phyloP scores from a whole-genome alignment of 2,329 filamentous ascomycete genomes.

The Delphinella strobiligena region DNA sequence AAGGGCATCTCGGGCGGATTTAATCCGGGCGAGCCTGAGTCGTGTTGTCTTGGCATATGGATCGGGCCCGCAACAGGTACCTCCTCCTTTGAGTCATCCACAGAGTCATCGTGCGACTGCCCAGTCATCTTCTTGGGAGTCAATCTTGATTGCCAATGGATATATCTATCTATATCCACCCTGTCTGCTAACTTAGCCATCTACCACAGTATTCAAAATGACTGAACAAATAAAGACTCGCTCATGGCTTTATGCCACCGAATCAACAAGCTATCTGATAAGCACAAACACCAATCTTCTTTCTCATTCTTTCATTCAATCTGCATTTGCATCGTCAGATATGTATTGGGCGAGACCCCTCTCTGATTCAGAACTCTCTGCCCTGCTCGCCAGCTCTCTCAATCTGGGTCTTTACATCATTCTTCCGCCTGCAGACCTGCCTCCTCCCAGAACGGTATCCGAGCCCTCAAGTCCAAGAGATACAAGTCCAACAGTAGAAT shows the following conservation, averaged over 20 bases:
- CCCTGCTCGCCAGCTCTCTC: conserved; percentile 16
- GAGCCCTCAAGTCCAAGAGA: conserved; percentile 15
- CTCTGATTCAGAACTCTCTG: conserved; percentile 9
- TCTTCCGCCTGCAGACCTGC: not conserved
- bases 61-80: no score
- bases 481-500: conserved; percentile 13
- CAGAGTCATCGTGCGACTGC: no score
- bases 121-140: no score
- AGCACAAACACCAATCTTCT: conserved; percentile 12
- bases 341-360: conserved; percentile 20
- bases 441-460: conserved; percentile 6
- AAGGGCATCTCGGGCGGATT: no score
- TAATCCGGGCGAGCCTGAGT: no score
- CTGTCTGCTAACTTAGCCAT: no score
- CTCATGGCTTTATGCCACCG: not conserved
- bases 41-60: no score
- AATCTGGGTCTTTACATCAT: conserved; percentile 17
- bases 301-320: conserved; percentile 16
- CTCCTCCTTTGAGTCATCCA: no score
- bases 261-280: conserved; percentile 7
- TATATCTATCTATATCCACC: no score
- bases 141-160: no score
- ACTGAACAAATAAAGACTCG: no score
- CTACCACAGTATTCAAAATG: no score
- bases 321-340: conserved; percentile 15